These are phyloP conservation scores for Actinomortierella wolfii DNA, from an alignment of 371 early-diverging fungal genomes.

Conservation along the genomic window DNA sequence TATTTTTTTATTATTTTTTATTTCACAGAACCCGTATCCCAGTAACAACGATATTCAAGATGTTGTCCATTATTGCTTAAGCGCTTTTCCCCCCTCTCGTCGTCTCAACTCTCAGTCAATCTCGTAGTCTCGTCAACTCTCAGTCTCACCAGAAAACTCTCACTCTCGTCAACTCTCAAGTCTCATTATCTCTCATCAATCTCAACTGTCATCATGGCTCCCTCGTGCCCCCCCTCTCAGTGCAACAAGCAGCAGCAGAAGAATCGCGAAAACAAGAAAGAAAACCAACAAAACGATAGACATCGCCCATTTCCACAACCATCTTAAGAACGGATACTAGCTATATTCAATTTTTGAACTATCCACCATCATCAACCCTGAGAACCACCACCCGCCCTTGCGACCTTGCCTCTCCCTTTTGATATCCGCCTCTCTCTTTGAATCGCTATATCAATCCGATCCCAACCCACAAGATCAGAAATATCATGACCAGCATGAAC, in stretches of 20 bases:
- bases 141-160: slow-evolving; percentile 11
- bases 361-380: too few relatives aligned
- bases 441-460: neutral
- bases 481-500: slow-evolving; percentile 8
- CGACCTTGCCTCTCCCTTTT: neutral
- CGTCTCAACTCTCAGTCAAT: too few relatives aligned
- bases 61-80: slow-evolving; percentile 40
- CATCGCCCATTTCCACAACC: slow-evolving; percentile 33
- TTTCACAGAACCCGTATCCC: slow-evolving; percentile 14
- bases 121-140: slow-evolving; percentile 1
- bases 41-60: slow-evolving; percentile 19
- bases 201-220: slow-evolving; percentile 29
- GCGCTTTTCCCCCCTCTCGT: slow-evolving; percentile 15
- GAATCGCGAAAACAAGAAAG: slow-evolving; percentile 26
- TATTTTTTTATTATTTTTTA: slow-evolving; percentile 18
- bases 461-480: neutral
- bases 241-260: slow-evolving; percentile 21
- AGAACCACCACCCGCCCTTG: neutral
- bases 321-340: slow-evolving; percentile 12
- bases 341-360: neutral
- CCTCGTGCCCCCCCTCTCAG: slow-evolving; percentile 45
- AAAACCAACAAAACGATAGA: slow-evolving; percentile 32
- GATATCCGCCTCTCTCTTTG: neutral
- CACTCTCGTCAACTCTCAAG: neutral
- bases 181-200: neutral